Evolutionary conservation across 352 stramenopile genomes (phyloP).

Genomic region (Aphanomyces stellatus): DNA sequence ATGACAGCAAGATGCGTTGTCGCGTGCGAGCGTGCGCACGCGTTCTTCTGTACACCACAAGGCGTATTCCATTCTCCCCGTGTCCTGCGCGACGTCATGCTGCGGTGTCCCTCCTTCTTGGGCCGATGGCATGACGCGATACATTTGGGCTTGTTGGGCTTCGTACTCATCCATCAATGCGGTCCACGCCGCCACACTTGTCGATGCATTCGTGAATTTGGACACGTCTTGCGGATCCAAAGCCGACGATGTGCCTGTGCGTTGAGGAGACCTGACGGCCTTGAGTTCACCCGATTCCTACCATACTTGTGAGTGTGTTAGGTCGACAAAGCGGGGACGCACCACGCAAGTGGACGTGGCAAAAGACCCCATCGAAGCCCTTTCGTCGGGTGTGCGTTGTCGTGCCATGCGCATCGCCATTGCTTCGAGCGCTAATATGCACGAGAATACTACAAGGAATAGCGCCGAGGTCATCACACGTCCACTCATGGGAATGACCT

Average conservation of each 20-base stretch:
- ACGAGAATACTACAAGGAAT: constrained; percentile 53
- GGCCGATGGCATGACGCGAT: neutral
- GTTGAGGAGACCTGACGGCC: too few species aligned
- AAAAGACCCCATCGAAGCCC: constrained; percentile 41
- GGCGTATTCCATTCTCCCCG: constrained; percentile 51
- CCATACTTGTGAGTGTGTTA: too few species aligned
- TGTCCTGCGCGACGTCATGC: neutral
- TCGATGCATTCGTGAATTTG: neutral
- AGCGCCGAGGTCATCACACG: neutral
- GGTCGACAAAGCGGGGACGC: constrained; percentile 14
- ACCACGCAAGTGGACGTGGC: constrained; percentile 25
- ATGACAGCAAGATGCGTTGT: constrained; percentile 41
- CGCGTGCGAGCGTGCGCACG: constrained; percentile 56
- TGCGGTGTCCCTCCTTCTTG: neutral
- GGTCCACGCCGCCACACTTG: neutral
- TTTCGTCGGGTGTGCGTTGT: constrained; percentile 69
- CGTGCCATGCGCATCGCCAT: constrained; percentile 66
- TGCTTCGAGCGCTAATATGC: constrained; percentile 63
- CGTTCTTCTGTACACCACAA: constrained; percentile 77
- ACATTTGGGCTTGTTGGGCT: constrained; percentile 16
- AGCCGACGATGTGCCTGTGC: too few species aligned
- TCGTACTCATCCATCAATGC: constrained; percentile 1
- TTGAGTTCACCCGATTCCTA: neutral
- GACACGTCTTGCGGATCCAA: neutral
- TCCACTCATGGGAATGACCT: constrained; percentile 30